Base-by-base conservation (phyloP, 2,329 filamentous ascomycete genomes). In the Monilinia polystroma region DNA sequence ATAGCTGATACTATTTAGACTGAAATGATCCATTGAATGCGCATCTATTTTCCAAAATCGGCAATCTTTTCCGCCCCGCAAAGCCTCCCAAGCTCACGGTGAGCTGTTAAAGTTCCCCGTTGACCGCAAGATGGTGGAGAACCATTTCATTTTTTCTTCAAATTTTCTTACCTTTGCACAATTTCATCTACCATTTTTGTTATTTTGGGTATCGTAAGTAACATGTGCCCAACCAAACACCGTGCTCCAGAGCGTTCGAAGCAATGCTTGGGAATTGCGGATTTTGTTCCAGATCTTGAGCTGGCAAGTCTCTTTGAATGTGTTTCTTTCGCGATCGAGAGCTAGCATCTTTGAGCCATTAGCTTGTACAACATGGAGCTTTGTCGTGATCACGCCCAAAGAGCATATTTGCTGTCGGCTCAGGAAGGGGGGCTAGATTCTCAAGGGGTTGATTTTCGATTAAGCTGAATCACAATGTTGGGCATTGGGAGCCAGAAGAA, bases 111-210 rank as follows among this genome's bases (percentile, higher is more conserved):
- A 3, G 20, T 52, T 51, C 45, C 58, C 58, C 58, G 45, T 51
- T 60, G 45, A 60, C 58, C 58, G 58, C 58, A 60, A 60, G 47
- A 38, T 60, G 58, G 58, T 60, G 58, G 58, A 51, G 58, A 51
- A 38, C 18, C 29, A 12, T 26, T 26, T 35, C 18, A 4, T 59
- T 59, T 59, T 47, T 59, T 35, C 26, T 49, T 51, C 57, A 60
- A 60, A 20, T 38, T 60, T 60, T 60, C 47, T 26, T 38, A 26
- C 45, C 8, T 51, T 60, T 51, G 20, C 14, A 45, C 58, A 60
- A 60, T 60, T 51, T 38, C 58, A 35, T 51, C 45, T 60, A 18
- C 4, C 18, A 1, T 26, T 18, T 60, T 60, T 43, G 29, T 26
- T 51, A 51, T 51, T 14, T 60, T 60, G 58, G 45, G 58, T 51